These are phyloP conservation scores for Lizonia empirigonia DNA, from an alignment of 2,329 filamentous ascomycete genomes.

Conservation along the genomic window DNA sequence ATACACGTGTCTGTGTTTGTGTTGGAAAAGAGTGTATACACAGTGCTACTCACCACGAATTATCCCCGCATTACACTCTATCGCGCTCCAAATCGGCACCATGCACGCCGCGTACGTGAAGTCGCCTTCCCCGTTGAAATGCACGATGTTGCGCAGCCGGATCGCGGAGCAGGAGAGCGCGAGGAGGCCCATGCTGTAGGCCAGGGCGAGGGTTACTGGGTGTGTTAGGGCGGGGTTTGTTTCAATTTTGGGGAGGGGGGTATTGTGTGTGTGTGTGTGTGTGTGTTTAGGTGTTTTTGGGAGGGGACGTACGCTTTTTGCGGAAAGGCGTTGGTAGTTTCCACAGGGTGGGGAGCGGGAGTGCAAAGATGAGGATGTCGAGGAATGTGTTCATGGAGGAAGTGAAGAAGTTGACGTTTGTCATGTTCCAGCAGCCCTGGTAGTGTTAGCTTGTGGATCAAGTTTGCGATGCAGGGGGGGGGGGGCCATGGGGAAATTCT, in stretches of 20 bases:
- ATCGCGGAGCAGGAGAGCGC: neutral
- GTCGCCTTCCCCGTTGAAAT: neutral
- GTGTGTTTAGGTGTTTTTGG: too few species aligned
- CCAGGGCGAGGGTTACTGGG: neutral
- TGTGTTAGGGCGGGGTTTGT: neutral
- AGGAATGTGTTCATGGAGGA: neutral
- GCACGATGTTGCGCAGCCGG: neutral
- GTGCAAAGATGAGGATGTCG: neutral
- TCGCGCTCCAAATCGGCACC: neutral
- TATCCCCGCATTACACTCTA: neutral
- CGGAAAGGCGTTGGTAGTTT: neutral
- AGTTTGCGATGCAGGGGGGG: neutral
- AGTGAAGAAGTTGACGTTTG: neutral
- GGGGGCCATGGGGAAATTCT: neutral
- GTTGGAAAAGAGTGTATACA: too few species aligned
- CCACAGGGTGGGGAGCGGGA: neutral
- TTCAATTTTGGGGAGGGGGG: too few species aligned
- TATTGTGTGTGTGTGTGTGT: neutral
- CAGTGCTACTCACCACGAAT: too few species aligned
- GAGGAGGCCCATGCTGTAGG: neutral
- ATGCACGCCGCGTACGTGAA: neutral
- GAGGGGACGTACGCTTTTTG: neutral
- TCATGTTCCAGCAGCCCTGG: slow-evolving; percentile 3
- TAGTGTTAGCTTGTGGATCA: neutral
- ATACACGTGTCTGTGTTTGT: too few species aligned